Conservation (phyloP, 1,284 basidiomycete genomes). For the Heterobasidion irregulare region DNA sequence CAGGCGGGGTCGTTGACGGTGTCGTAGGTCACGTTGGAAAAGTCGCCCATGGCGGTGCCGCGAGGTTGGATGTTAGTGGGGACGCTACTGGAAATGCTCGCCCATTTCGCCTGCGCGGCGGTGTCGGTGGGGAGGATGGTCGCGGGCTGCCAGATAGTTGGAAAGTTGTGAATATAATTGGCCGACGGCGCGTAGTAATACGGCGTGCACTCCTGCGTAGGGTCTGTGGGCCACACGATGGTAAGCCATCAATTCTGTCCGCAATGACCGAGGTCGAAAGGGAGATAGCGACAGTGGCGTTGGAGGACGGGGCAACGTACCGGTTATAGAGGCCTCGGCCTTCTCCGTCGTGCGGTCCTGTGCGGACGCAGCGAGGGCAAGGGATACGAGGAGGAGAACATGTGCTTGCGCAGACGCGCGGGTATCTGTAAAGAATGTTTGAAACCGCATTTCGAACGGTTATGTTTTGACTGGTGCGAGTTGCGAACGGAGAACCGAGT, state of each 20-base stretch:
- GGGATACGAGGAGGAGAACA: not conserved
- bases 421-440: constrained; percentile 1
- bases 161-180: constrained; percentile 34
- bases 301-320: constrained; percentile 11
- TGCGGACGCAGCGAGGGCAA: constrained; percentile 9
- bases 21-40: constrained; percentile 19
- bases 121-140: constrained; percentile 36
- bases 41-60: constrained; percentile 21
- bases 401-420: not conserved
- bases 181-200: constrained; percentile 34
- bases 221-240: constrained; percentile 16
- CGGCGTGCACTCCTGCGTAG: constrained; percentile 27
- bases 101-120: constrained; percentile 33
- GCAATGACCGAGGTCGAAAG: not conserved
- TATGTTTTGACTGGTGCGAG: not conserved
- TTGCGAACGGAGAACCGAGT: not conserved
- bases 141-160: constrained; percentile 34
- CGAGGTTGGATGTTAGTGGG: constrained; percentile 13
- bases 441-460: not conserved
- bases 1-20: constrained; percentile 33
- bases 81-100: constrained; percentile 24
- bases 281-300: not conserved
- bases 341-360: constrained; percentile 24
- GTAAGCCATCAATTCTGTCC: not conserved
- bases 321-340: constrained; percentile 25